These are phyloP conservation scores for Astrothelium macrocarpum DNA, from an alignment of 495 filamentous ascomycete species.

Conservation along the genomic window DNA sequence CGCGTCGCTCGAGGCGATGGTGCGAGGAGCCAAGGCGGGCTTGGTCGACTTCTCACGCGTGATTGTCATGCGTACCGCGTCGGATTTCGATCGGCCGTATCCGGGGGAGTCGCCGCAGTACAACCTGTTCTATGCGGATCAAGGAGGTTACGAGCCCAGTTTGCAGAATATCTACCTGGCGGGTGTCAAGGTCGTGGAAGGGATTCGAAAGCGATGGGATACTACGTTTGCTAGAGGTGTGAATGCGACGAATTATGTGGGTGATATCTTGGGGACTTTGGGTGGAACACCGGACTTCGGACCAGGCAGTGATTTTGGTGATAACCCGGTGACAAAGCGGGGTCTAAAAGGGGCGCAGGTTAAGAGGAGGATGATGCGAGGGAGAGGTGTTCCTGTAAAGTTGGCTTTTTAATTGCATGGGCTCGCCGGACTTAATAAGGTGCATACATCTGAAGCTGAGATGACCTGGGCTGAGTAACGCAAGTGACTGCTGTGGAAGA, in stretches of 20 bases:
- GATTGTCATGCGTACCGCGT: constrained; percentile 64
- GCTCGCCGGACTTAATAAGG: too few species aligned
- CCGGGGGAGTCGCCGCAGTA: constrained; percentile 43
- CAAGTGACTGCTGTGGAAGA: too few species aligned
- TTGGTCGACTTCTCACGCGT: constrained; percentile 58
- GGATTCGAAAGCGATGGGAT: constrained; percentile 54
- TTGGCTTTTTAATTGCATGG: not conserved
- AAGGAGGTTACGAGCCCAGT: constrained; percentile 48
- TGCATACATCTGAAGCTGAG: too few species aligned
- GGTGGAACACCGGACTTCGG: constrained; percentile 61
- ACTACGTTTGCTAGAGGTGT: constrained; percentile 48
- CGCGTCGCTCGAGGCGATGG: constrained; percentile 56
- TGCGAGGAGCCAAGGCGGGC: constrained; percentile 46
- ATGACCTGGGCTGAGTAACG: too few species aligned
- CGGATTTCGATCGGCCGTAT: constrained; percentile 62
- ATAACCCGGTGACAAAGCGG: constrained; percentile 17
- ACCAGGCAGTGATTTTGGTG: constrained; percentile 36
- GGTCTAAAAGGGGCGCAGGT: not conserved
- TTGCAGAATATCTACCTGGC: constrained; percentile 59
- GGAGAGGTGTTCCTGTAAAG: constrained; percentile 5
- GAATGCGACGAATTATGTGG: constrained; percentile 58
- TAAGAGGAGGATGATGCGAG: constrained; percentile 7
- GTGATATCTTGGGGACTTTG: constrained; percentile 60
- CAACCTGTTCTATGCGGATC: constrained; percentile 49
- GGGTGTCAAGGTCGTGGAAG: constrained; percentile 56